Evolutionary conservation across 2,329 filamentous ascomycete species (phyloP), one percentile per base, ranked within the genome.

Genomic region (Neopestalotiopsis sp.): DNA sequence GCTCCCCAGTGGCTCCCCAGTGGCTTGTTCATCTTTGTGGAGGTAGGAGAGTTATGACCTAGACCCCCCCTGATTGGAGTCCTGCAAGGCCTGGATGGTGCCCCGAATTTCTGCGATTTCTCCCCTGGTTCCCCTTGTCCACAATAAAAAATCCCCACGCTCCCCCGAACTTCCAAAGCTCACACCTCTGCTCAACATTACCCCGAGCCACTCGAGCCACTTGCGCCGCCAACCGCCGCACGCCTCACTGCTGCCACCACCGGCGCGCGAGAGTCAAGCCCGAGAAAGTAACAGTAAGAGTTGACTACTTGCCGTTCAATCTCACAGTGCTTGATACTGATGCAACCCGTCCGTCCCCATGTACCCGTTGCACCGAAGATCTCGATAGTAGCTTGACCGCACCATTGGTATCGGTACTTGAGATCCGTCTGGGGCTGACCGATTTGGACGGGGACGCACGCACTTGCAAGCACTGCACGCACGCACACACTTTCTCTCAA

Each of bases 111-210:
- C 10, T 10, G 6, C 34, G 40, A 20, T 34, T 38, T 10, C 10
- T 10, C 34, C 34, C 34, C 34, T 38, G 34, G 34, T 10, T 52
- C 45, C 45, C 59, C 59, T 62, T 67, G 66, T 58, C 66, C 66
- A 67, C 66, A 67, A 67, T 62, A 52, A 67, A 67, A 67, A 62
- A 49, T 57, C 59, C 59, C 66, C 66, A 62, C 66, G 66, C 42
- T 60, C 66, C 57, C 66, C n/a, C 28, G 38, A 52, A 52, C 45
- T 52, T 62, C 42, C 49, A 58, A 58, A 71, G 68, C 67, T 69
- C 68, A 73, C 76, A 73, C 74, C 45, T 82, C 81, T 81, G 75
- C 79, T 77, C 80, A 84, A 79, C 81, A 84, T 84, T 84, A 83
- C 75, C 82, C 83, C 81, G 82, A 84, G 77, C 75, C 69, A 58